Base-by-base conservation (phyloP, 2,329 filamentous ascomycete genomes). In the Aspergillus carbonarius region DNA sequence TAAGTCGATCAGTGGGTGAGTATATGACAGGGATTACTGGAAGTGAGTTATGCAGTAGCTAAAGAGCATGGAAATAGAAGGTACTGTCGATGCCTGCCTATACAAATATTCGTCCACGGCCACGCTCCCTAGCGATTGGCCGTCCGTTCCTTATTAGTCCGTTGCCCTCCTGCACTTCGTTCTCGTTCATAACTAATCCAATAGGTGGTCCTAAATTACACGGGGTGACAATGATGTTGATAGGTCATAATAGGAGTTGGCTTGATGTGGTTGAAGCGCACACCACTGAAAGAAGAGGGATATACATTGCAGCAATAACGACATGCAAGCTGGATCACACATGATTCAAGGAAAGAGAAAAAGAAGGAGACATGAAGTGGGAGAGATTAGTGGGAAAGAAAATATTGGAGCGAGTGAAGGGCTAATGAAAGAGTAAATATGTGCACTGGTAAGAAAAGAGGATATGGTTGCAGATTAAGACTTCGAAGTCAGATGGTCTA, bases 401-500 rank as follows among this genome's bases (percentile, higher is more conserved):
- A 57, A 54, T 10, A 50, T 44, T 40, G n/a, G 25, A 54, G 51
- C 39, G 51, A 54, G 40, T 54, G 51, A 37, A 34, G 12, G 37
- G 51, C 51, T 54, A 42, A 54, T 30, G 17, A 44, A 52, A 12
- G 34, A 58, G 13, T 25, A 53, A 57, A 39, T 66, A 65, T 66
- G 63, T 66, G 62, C 60, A 66, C 39, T 37, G 18, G 25, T n/a
- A 39, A 12, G 27, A 13, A 48, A 32, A 50, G 50, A 53, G 25
- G 37, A 30, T 52, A 34, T 42, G 39, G 53, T 18, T 34, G 25
- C 42, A 25, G 15, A 63, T 72, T 63, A 78, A 37, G 73, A 64
- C 62, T 76, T 77, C n/a, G 76, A 77, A 37, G 76, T 76, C 56
- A 78, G 62, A 61, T 73, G 71, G 57, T 78, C 76, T 20, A 70